These are phyloP conservation scores for Penicillium freii DNA, from an alignment of 2,329 filamentous ascomycete species.

Conservation along the genomic window DNA sequence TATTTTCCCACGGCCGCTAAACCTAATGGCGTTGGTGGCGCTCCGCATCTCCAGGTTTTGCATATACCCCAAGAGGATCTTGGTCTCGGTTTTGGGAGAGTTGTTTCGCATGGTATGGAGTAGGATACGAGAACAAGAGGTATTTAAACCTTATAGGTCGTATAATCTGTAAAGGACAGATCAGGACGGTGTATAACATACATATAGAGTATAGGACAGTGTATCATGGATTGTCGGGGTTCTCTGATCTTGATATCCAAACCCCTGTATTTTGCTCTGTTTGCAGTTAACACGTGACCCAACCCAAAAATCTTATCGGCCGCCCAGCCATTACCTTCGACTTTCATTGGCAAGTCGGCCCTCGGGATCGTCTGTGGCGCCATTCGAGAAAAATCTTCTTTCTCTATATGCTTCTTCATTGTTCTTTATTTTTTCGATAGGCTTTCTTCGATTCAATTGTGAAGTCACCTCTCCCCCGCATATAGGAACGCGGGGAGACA, in stretches of 20 bases:
- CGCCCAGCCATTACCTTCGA: not conserved
- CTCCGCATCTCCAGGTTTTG: conserved; percentile 1
- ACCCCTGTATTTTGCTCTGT: not conserved
- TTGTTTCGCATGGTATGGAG: not conserved
- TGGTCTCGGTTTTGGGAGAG: not conserved
- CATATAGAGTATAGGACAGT: too few relatives aligned
- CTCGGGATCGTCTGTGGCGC: conserved; percentile 6
- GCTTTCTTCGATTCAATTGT: not conserved
- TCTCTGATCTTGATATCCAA: not conserved
- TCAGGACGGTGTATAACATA: too few relatives aligned
- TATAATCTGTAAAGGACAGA: not conserved
- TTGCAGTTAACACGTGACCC: not conserved
- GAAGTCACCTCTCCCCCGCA: conserved; percentile 1
- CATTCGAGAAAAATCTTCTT: not conserved
- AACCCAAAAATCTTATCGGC: not conserved
- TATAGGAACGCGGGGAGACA: conserved; percentile 7
- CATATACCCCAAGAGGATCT: not conserved
- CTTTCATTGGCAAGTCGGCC: conserved; percentile 8
- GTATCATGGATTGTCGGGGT: too few relatives aligned
- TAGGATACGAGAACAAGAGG: not conserved
- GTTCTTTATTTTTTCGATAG: not conserved
- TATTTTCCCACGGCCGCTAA: conserved; percentile 4
- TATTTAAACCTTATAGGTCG: not conserved
- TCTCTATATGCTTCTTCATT: not conserved
- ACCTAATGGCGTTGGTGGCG: conserved; percentile 13